Conservation (phyloP, 2,329 filamentous ascomycete genomes). For the Ophidiomyces ophidiicola region DNA sequence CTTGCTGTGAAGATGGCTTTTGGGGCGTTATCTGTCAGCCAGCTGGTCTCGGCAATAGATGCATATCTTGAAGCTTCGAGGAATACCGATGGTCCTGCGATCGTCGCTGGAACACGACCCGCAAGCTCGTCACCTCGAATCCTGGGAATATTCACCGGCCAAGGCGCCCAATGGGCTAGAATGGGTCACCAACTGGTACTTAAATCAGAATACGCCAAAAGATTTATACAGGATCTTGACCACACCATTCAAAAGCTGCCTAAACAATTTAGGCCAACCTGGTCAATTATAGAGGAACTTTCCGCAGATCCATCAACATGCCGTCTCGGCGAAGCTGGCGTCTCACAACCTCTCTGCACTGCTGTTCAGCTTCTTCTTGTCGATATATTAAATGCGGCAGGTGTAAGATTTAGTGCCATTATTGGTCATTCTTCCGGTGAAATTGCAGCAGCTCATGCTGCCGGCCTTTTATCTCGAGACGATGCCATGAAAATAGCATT, state of each 20-base stretch:
- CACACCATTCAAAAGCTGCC: constrained; percentile 10
- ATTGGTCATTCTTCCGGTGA: constrained; percentile 42
- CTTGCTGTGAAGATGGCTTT: constrained; percentile 2
- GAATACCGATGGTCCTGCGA: neutral
- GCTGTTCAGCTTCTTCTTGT: constrained; percentile 16
- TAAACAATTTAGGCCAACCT: constrained; percentile 6
- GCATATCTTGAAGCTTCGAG: neutral
- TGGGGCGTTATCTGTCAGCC: constrained; percentile 7
- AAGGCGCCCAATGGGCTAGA: constrained; percentile 20
- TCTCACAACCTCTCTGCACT: constrained; percentile 17
- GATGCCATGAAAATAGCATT: constrained; percentile 38
- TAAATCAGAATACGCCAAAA: neutral
- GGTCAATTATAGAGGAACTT: constrained; percentile 16
- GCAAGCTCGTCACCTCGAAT: constrained; percentile 1
- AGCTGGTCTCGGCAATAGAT: neutral
- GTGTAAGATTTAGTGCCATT: constrained; percentile 26
- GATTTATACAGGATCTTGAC: constrained; percentile 14
- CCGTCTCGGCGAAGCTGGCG: constrained; percentile 2
- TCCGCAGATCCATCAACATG: constrained; percentile 1
- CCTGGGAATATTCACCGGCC: constrained; percentile 22
- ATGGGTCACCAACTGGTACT: constrained; percentile 16
- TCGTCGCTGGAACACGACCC: constrained; percentile 8
- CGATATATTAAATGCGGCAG: constrained; percentile 16
- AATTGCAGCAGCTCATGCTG: constrained; percentile 41
- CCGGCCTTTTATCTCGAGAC: constrained; percentile 31